These are phyloP conservation scores for Alternaria novae-zelandiae DNA, from an alignment of 2,329 filamentous ascomycete species.

Conservation along the genomic window DNA sequence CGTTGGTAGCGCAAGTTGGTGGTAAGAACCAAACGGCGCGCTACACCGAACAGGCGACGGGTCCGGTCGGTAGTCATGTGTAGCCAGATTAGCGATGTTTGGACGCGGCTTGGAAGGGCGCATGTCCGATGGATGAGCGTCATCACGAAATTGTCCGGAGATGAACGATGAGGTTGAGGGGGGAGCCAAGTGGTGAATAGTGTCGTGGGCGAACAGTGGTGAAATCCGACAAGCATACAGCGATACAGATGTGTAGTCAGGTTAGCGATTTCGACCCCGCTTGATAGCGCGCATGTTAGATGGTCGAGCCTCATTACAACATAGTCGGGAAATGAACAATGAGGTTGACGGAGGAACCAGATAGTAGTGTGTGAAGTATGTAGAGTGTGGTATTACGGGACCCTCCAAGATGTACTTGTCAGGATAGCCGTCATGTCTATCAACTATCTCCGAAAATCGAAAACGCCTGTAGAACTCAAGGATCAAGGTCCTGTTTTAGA, in stretches of 20 bases:
- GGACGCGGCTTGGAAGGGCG: background rate
- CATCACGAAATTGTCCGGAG: background rate
- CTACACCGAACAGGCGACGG: background rate
- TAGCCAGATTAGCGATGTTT: background rate
- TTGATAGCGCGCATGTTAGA: too few relatives aligned
- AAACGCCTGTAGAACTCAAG: background rate
- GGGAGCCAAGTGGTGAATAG: background rate
- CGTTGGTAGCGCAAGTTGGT: background rate
- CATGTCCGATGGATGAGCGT: background rate
- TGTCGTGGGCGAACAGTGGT: too few relatives aligned
- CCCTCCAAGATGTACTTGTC: background rate
- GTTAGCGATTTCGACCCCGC: too few relatives aligned
- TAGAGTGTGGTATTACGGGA: constrained; percentile 26
- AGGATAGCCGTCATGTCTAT: constrained; percentile 16
- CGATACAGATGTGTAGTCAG: too few relatives aligned
- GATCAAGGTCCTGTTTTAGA: constrained; percentile 6
- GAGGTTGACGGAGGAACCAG: background rate
- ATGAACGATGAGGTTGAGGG: background rate
- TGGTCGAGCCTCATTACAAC: background rate
- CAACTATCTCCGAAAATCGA: constrained; percentile 6
- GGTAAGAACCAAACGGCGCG: background rate
- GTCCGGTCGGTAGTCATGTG: background rate
- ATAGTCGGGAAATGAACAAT: background rate
- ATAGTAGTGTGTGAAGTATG: constrained; percentile 1
- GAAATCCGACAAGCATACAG: too few relatives aligned